These are phyloP conservation scores for Camelina laxa DNA, from an alignment of 345 rosid genomes.

Conservation along the genomic window DNA sequence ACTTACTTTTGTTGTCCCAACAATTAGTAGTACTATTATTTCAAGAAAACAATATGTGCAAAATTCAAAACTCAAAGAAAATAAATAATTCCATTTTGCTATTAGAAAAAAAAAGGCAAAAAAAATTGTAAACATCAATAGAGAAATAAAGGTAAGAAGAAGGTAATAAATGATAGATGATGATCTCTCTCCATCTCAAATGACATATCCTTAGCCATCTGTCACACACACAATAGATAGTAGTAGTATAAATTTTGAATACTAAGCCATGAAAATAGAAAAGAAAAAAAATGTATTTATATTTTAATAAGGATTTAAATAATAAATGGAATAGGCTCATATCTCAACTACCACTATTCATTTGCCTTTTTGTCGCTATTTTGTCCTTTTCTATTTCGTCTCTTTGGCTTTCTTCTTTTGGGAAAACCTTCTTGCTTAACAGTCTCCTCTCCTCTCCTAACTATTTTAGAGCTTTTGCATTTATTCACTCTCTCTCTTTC, in stretches of 20 bases:
- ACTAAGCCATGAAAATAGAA: not conserved
- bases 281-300: not conserved
- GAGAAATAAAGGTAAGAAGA: not conserved
- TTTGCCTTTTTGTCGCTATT: constrained; percentile 40
- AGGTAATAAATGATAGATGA: constrained; percentile 36
- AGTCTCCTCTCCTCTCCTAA: constrained; percentile 28
- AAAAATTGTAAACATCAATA: not conserved
- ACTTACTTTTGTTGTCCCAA: not conserved
- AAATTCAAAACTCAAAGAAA: constrained; percentile 1
- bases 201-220: constrained; percentile 46
- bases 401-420: constrained; percentile 41
- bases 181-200: constrained; percentile 38
- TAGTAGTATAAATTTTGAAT: constrained; percentile 17
- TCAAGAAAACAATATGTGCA: not conserved
- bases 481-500: constrained; percentile 22
- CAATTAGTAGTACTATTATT: not conserved
- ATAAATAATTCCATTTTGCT: not conserved
- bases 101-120: not conserved
- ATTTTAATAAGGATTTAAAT: not conserved
- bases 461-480: constrained; percentile 40
- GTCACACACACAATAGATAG: constrained; percentile 17
- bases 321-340: constrained; percentile 39
- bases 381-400: constrained; percentile 41
- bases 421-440: constrained; percentile 41
- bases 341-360: constrained; percentile 40